Conservation (phyloP, 106 monocot species). For the Platanthera zijinensis region DNA sequence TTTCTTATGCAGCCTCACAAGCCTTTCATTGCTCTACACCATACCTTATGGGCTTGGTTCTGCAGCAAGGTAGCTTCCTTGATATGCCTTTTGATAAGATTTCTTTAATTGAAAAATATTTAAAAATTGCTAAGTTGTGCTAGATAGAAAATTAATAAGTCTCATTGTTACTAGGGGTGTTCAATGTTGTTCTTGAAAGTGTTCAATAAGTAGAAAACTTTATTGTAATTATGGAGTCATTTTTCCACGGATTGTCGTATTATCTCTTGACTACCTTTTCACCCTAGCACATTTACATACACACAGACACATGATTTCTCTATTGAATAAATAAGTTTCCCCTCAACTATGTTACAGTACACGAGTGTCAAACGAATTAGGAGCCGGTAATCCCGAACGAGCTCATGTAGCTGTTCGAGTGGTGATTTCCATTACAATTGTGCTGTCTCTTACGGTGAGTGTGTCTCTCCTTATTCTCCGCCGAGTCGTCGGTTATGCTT, state of each 20-base stretch:
- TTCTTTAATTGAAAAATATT: not conserved
- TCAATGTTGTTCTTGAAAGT: too few relatives aligned
- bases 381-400: constrained; percentile 51
- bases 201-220: too few relatives aligned
- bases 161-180: too few relatives aligned
- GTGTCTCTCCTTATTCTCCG: constrained; percentile 19
- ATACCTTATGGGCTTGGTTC: constrained; percentile 56
- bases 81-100: not conserved
- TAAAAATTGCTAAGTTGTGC: not conserved
- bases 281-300: too few relatives aligned
- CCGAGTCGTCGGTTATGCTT: constrained; percentile 38
- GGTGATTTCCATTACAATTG: constrained; percentile 27
- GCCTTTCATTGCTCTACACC: constrained; percentile 33
- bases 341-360: constrained; percentile 26
- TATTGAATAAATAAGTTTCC: too few relatives aligned
- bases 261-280: too few relatives aligned
- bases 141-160: not conserved
- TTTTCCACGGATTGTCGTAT: too few relatives aligned
- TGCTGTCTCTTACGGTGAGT: constrained; percentile 30
- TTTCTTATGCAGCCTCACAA: constrained; percentile 40
- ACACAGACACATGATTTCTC: too few relatives aligned
- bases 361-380: constrained; percentile 64
- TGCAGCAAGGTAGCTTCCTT: constrained; percentile 34
- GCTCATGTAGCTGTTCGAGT: constrained; percentile 41
- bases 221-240: too few relatives aligned